Evolutionary conservation across 2,329 filamentous ascomycete genomes (phyloP), one percentile per base, ranked within the genome.

Genomic region (Ophiocordyceps robertsii): DNA sequence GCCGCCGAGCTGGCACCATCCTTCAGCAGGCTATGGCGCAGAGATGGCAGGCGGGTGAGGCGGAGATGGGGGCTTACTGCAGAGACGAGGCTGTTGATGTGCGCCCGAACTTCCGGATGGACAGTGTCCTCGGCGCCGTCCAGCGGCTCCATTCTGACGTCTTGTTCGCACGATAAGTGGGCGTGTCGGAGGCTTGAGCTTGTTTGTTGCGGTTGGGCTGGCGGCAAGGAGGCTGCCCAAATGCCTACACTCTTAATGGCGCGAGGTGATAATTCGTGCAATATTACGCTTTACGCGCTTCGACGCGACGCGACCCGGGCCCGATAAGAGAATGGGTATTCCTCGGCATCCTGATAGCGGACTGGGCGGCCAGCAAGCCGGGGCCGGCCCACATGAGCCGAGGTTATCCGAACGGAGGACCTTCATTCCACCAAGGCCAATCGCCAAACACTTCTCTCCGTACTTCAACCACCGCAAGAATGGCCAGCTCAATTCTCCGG

Each of bases 31-130:
- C 35, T 44, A 19, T 11, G 6, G 8, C 21, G n/a, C 29, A n/a
- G 7, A 16, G 5, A 19, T 9, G 9, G 14, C 16, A 5, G 31
- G 39, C 6, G 29, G 38, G 33, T 24, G 24, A 7, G 38, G 29
- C 31, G 30, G 39, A 7, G 38, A 27, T 32, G 30, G 39, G 52
- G 47, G 73, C 83, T 58, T 72, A 93, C 89, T 47, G 92, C 92
- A 56, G 89, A 90, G 49, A 95, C 84, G 29, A 98, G 79, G 66
- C 86, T 94, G 66, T 85, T 90, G 57, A 98, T 81, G 64, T 95
- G 86, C 27, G 89, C 88, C 57, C 89, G 82, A 55, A 95, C 87
- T 67, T 95, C 86, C 36, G 88, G 86, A 59, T 96, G 88, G 44
- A 96, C 84, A 46, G 82, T 70, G 57, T 80, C 77, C 50, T 61